phyloP scores from a whole-genome alignment of 1,284 basidiomycete species.

The Laetiporus sulphureus region DNA sequence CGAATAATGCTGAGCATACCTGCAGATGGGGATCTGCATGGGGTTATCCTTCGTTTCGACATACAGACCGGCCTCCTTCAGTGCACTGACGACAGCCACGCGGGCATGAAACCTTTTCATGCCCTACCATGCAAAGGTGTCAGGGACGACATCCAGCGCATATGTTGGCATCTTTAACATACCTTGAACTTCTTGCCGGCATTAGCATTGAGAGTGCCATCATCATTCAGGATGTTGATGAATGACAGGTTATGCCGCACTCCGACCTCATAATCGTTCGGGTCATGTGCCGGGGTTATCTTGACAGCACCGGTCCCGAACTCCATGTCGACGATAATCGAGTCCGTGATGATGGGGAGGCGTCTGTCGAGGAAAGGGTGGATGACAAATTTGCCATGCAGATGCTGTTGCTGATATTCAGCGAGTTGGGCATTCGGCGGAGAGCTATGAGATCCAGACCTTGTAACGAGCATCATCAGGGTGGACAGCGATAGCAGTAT shows the following conservation, averaged over 20 bases:
- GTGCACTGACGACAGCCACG: slow-evolving; percentile 75
- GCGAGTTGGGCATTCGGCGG: not conserved
- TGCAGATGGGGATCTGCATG: slow-evolving; percentile 93
- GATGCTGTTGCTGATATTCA: slow-evolving; percentile 38
- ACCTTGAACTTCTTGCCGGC: slow-evolving; percentile 78
- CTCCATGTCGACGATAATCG: slow-evolving; percentile 80
- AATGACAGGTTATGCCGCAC: slow-evolving; percentile 86
- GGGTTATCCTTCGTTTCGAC: slow-evolving; percentile 93
- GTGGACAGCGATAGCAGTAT: slow-evolving; percentile 96
- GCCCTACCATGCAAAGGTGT: slow-evolving; percentile 43
- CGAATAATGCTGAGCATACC: slow-evolving; percentile 28
- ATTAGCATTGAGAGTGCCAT: slow-evolving; percentile 93
- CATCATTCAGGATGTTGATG: slow-evolving; percentile 95
- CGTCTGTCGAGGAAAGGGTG: slow-evolving; percentile 91
- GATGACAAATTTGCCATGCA: slow-evolving; percentile 88
- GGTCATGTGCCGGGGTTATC: slow-evolving; percentile 99
- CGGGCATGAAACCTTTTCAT: slow-evolving; percentile 97
- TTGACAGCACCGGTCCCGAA: slow-evolving; percentile 99
- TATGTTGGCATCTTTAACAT: slow-evolving; percentile 9
- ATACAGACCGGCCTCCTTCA: slow-evolving; percentile 85
- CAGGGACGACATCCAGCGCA: not conserved
- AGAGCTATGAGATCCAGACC: slow-evolving; percentile 9
- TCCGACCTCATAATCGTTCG: slow-evolving; percentile 96
- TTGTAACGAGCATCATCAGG: slow-evolving; percentile 92
- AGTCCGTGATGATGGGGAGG: slow-evolving; percentile 87